Base-by-base conservation (phyloP, 148 eudicot genomes). In the Linanthus parryae region DNA sequence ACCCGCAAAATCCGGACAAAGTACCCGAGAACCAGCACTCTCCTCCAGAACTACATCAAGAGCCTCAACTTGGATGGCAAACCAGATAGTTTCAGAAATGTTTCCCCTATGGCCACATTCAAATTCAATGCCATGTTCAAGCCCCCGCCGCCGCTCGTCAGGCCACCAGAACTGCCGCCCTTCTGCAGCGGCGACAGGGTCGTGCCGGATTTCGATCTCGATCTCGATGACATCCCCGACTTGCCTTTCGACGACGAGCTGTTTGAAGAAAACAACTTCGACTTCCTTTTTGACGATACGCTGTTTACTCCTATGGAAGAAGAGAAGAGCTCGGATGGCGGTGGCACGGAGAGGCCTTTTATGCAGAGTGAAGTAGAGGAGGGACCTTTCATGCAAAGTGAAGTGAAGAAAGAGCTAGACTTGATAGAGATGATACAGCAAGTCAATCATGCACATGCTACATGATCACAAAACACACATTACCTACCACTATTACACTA, bases 31-130 rank as follows among this genome's bases (percentile, higher is more conserved):
- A 51, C 55, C 18, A 51, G 55, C 40, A 51, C 30, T 28, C 28
- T 51, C 55, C 39, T 51, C 4, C 55, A 33, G 34, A 51, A 51
- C 40, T 51, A 51, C 26, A 51, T 51, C 40, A 51, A 51, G 40
- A 51, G 40, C 39, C 20, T 51, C 25, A 51, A 49, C 16, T 19
- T 49, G 15, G 37, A 49, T 7, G 39, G 14, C 8, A 49, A 29
- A 30, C 23, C 23, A 49, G 31, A 3, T 26, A 51, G 34, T 16
- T 30, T 17, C 6, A 31, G 5, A 15, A 33, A 33, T 18, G 34
- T 19, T 2, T 27, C 21, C 25, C 25, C 40, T 51, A 30, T 9
- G 7, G 35, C 35, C 5, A 31, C 35, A 7, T 48, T 48, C 51
- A 46, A 29, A 2, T 11, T 3, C 51, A 17, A 34, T 7, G 35